These are phyloP conservation scores for Ceratocystis colombiana DNA, from an alignment of 2,329 filamentous ascomycete species.

Conservation along the genomic window DNA sequence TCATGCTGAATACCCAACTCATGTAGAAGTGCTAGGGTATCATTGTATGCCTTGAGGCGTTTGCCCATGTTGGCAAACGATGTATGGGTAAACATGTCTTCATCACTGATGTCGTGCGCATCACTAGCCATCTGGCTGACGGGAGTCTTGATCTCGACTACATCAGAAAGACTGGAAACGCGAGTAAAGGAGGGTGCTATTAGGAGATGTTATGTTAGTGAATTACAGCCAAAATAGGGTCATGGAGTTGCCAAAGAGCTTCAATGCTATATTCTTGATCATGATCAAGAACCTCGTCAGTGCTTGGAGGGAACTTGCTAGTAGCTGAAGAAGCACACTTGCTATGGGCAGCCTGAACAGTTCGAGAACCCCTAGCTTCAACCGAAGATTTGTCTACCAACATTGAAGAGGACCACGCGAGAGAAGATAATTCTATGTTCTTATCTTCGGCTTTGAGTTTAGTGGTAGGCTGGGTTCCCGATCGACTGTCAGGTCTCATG, in stretches of 20 bases:
- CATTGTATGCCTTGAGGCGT: constrained; percentile 55
- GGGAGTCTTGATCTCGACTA: constrained; percentile 17
- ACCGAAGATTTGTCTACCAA: neutral
- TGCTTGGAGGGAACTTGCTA: neutral
- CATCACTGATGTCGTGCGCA: constrained; percentile 21
- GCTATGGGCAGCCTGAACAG: neutral
- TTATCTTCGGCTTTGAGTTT: neutral
- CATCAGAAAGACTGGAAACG: neutral
- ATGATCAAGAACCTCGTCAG: neutral
- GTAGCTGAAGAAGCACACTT: neutral
- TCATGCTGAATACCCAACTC: constrained; percentile 62
- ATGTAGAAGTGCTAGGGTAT: constrained; percentile 57
- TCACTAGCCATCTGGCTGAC: constrained; percentile 4
- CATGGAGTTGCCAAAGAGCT: no score
- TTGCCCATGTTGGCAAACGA: constrained; percentile 47
- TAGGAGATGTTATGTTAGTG: neutral
- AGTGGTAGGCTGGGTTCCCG: neutral
- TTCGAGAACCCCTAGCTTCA: neutral
- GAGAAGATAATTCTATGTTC: neutral
- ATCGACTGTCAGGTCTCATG: neutral
- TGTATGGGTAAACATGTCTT: constrained; percentile 37
- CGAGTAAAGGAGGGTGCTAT: neutral
- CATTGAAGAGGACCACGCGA: neutral
- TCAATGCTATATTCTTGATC: no score
- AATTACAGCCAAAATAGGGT: neutral